Evolutionary conservation across 1,284 basidiomycete genomes (phyloP).

Genomic region (Cryptococcus sp.): DNA sequence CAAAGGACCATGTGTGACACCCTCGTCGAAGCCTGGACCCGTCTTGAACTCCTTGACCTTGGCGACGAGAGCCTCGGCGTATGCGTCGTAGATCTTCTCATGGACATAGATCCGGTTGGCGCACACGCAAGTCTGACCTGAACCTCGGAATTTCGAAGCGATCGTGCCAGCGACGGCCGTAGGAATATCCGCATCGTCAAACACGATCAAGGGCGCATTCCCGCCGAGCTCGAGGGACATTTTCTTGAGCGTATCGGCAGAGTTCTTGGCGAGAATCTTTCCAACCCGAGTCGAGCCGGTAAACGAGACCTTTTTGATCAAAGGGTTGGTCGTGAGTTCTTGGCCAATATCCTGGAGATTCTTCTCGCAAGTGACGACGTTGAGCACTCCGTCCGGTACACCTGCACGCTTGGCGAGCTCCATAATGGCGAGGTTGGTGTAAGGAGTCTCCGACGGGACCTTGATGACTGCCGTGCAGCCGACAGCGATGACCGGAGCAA

Average conservation of each 20-base stretch:
- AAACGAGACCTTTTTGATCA: conserved; percentile 73
- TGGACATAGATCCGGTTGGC: conserved; percentile 45
- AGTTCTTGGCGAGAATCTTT: conserved; percentile 78
- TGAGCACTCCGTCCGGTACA: conserved; percentile 90
- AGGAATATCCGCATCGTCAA: conserved; percentile 91
- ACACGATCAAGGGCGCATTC: conserved; percentile 56
- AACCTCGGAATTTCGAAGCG: conserved; percentile 83
- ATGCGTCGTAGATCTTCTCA: conserved; percentile 45
- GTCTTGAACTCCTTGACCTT: conserved; percentile 81
- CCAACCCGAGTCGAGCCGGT: conserved; percentile 87
- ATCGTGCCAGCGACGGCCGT: conserved; percentile 89
- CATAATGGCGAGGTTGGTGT: conserved; percentile 71
- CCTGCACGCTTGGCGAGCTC: conserved; percentile 78
- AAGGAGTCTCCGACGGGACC: conserved; percentile 92
- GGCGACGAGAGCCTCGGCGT: conserved; percentile 37
- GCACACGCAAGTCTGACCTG: conserved; percentile 72
- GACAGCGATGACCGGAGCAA: conserved; percentile 67
- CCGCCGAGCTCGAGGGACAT: conserved; percentile 63
- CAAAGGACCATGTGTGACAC: conserved; percentile 85
- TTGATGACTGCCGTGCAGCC: conserved; percentile 96
- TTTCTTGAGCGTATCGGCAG: conserved; percentile 85
- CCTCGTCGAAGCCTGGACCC: conserved; percentile 78
- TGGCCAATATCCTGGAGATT: conserved; percentile 40
- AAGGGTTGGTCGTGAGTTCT: conserved; percentile 41
- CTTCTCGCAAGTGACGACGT: conserved; percentile 65